phyloP scores from a whole-genome alignment of 2,329 filamentous ascomycete genomes.

The Trichoderma simmonsii region DNA sequence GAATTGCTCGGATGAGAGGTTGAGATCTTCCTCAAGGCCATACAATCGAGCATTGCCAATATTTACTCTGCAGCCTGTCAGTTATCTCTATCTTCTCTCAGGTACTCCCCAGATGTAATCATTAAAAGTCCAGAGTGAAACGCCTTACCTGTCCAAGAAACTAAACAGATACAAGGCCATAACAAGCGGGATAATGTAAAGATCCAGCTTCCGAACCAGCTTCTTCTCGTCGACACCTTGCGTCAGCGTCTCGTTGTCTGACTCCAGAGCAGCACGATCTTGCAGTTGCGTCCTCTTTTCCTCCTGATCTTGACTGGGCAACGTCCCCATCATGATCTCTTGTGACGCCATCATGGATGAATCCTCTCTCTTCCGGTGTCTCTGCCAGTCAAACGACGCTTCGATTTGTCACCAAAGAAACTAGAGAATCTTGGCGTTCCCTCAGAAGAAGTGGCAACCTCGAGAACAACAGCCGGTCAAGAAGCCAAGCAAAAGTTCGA shows the following conservation, averaged over 20 bases:
- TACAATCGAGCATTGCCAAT: slow-evolving; percentile 71
- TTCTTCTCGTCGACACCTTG: slow-evolving; percentile 43
- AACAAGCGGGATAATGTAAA: slow-evolving; percentile 61
- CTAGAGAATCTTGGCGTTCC: not conserved
- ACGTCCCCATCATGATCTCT: not conserved
- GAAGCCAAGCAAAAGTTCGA: not conserved
- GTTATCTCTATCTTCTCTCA: not conserved
- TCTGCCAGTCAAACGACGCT: not conserved
- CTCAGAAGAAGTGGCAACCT: not conserved
- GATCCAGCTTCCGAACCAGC: slow-evolving; percentile 63
- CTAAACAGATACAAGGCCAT: slow-evolving; percentile 71
- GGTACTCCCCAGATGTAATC: too few species aligned
- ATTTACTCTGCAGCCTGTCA: slow-evolving; percentile 52
- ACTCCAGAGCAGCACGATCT: not conserved
- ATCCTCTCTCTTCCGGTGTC: not conserved
- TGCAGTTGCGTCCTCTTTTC: not conserved
- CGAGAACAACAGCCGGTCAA: not conserved
- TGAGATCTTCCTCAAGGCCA: slow-evolving; percentile 60
- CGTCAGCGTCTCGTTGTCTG: not conserved
- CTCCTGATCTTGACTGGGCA: not conserved
- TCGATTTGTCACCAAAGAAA: not conserved
- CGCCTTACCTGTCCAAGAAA: slow-evolving; percentile 63
- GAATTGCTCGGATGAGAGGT: slow-evolving; percentile 61
- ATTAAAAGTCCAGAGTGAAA: too few species aligned
- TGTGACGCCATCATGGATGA: not conserved